Evolutionary conservation across 208 protist genomes (phyloP).

Genomic region (Crithidia bombi): DNA sequence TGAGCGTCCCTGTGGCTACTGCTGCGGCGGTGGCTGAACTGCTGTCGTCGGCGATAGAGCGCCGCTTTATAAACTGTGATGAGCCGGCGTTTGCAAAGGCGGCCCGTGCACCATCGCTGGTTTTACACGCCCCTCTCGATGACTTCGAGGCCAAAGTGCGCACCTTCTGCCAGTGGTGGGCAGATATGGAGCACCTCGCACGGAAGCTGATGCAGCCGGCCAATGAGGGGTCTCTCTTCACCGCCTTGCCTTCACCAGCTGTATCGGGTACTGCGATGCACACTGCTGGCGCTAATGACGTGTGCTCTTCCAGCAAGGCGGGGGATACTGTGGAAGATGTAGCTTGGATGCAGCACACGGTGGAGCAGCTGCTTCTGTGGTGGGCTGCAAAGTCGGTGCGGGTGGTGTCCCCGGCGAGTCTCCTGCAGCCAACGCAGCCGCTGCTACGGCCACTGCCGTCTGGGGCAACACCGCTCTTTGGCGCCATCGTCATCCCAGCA

Average conservation of each 20-base stretch:
- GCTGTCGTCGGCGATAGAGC: not conserved
- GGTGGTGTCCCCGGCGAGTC: not conserved
- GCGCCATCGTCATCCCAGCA: constrained; percentile 24
- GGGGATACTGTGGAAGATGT: not conserved
- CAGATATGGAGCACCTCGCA: constrained; percentile 3
- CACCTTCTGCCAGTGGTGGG: constrained; percentile 12
- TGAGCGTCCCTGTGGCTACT: not conserved
- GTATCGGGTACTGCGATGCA: too few species aligned
- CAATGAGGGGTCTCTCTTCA: not conserved
- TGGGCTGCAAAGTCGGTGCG: constrained; percentile 15
- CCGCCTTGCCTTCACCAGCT: too few species aligned
- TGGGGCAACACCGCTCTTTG: constrained; percentile 20
- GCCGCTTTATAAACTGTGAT: not conserved
- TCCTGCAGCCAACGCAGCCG: not conserved
- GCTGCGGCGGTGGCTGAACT: not conserved
- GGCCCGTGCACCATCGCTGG: not conserved
- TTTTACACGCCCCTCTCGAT: not conserved
- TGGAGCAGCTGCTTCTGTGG: constrained; percentile 15
- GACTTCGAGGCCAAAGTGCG: constrained; percentile 5
- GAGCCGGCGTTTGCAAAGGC: not conserved
- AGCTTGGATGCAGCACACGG: not conserved
- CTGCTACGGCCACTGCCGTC: constrained; percentile 20
- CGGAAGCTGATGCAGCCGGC: not conserved
- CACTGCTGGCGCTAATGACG: too few species aligned
- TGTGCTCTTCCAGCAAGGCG: not conserved